phyloP scores from a whole-genome alignment of 192 early-diverging fungal genomes.

The Cetraspora pellucida region DNA sequence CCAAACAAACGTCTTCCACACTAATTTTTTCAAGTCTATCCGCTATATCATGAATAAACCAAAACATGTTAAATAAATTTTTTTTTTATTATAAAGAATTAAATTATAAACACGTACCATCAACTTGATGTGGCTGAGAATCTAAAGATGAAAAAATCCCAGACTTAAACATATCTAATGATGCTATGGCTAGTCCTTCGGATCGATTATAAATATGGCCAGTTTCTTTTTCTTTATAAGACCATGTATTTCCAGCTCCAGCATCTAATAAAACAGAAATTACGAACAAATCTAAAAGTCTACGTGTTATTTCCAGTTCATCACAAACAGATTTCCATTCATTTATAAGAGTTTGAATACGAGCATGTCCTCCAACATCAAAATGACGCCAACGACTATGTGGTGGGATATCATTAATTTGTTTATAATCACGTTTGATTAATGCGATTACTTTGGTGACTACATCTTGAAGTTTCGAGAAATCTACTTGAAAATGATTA shows the following conservation, averaged over 20 bases:
- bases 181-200: constrained; percentile 87
- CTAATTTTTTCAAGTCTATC: constrained; percentile 55
- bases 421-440: constrained; percentile 72
- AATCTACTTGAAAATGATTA: constrained; percentile 73
- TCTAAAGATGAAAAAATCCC: constrained; percentile 75
- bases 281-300: constrained; percentile 82
- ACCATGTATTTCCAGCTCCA: constrained; percentile 85
- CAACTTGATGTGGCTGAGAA: constrained; percentile 64
- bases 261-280: constrained; percentile 92
- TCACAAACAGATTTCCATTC: constrained; percentile 44
- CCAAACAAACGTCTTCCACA: constrained; percentile 51
- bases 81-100: neutral
- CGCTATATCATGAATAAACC: constrained; percentile 46
- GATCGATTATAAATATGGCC: constrained; percentile 62
- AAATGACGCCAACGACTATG: constrained; percentile 91
- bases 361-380: constrained; percentile 55
- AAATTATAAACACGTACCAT: constrained; percentile 53
- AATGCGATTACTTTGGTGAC: constrained; percentile 69
- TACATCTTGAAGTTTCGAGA: constrained; percentile 61
- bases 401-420: constrained; percentile 70
- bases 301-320: constrained; percentile 60
- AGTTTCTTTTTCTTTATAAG: constrained; percentile 58
- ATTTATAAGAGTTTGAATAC: constrained; percentile 51
- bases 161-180: constrained; percentile 77
- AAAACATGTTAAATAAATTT: too few relatives aligned